A percentile compares a stretch with the other conserved stretches of the same genome.
phyloP scores from a whole-genome alignment of 2,329 filamentous ascomycete species.

The Xenoacremonium recifei region DNA sequence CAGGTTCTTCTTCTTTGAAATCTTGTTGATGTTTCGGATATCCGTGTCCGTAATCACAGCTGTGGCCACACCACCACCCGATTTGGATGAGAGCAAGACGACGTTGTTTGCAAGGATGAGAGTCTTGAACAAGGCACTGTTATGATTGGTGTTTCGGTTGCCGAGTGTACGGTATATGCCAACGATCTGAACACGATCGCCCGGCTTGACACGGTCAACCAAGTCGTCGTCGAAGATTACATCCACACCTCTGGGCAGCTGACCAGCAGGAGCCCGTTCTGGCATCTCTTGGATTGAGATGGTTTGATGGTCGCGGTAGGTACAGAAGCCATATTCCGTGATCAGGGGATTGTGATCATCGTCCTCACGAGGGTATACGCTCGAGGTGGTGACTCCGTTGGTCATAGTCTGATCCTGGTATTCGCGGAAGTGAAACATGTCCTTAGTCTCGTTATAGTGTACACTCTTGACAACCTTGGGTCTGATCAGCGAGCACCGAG shows the following conservation, averaged over 20 bases:
- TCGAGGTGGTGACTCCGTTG: conserved; percentile 81
- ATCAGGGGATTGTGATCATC: conserved; percentile 88
- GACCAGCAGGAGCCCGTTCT: conserved; percentile 89
- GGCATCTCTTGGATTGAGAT: conserved; percentile 99
- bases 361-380: conserved; percentile 92
- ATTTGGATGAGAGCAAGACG: conserved; percentile 92
- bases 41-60: conserved; percentile 93
- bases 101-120: conserved; percentile 92
- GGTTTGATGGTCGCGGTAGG: conserved; percentile 94
- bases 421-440: conserved; percentile 83
- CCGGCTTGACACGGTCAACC: conserved; percentile 91
- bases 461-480: conserved; percentile 99
- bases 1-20: conserved; percentile 89
- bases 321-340: conserved; percentile 95
- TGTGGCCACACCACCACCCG: conserved; percentile 88
- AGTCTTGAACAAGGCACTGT: conserved; percentile 92
- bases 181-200: conserved; percentile 94
- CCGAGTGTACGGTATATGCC: conserved; percentile 92
- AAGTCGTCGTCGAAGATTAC: conserved; percentile 96
- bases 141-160: conserved; percentile 87
- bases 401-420: conserved; percentile 98
- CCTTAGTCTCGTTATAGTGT: conserved; percentile 86
- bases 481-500: conserved; percentile 89
- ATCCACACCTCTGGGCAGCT: conserved; percentile 92
- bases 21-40: conserved; percentile 97